Percentiles rank a stretch among this genome's conserved stretches.
Conservation (phyloP, 495 filamentous ascomycete genomes). For the Articulospora tetracladia region DNA sequence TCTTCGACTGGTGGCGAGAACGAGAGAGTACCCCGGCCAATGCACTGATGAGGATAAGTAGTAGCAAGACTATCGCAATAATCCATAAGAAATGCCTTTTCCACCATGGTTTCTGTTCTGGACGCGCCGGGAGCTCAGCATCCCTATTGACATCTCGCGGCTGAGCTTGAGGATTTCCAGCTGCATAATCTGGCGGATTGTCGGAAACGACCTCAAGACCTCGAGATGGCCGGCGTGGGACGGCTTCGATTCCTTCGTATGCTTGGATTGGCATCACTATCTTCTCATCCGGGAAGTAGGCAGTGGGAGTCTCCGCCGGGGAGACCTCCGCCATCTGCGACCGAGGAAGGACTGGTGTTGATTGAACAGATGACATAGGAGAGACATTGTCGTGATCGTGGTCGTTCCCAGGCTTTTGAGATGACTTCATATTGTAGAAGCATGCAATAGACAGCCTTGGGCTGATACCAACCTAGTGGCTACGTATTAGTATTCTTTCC, state of each 20-base stretch:
- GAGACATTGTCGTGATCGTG: not conserved
- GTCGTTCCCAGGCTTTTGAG: not conserved
- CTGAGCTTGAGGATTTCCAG: not conserved
- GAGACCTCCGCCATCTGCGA: not conserved
- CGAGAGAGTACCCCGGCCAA: not conserved
- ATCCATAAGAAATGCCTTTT: constrained; percentile 7
- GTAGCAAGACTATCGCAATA: not conserved
- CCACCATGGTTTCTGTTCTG: constrained; percentile 4
- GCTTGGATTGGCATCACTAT: not conserved
- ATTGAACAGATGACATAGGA: not conserved
- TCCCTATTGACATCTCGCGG: not conserved
- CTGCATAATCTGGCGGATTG: not conserved
- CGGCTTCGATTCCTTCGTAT: not conserved
- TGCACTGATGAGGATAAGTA: not conserved
- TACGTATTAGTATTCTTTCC: not conserved
- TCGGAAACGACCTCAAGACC: not conserved
- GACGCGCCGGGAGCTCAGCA: not conserved
- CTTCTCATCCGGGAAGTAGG: constrained; percentile 12
- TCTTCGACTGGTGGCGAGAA: not conserved
- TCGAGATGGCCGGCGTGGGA: not conserved
- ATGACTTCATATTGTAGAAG: constrained; percentile 1
- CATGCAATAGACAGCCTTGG: not conserved
- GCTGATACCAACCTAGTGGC: not conserved
- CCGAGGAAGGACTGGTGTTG: not conserved
- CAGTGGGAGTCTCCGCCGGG: constrained; percentile 3